phyloP scores from a whole-genome alignment of 2,329 filamentous ascomycete species.

The Fusarium sp. region DNA sequence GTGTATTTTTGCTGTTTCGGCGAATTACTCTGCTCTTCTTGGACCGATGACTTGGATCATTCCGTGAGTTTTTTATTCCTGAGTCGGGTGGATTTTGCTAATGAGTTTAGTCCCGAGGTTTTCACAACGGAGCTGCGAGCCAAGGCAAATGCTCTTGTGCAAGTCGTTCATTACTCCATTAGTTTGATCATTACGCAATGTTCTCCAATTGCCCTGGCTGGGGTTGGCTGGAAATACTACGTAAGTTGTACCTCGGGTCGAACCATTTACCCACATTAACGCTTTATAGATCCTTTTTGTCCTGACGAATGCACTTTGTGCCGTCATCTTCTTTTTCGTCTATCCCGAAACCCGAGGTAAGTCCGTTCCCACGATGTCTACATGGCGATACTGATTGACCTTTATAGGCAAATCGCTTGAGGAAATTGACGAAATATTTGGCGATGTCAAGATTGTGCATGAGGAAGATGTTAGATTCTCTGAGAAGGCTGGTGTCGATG shows the following conservation, averaged over 20 bases:
- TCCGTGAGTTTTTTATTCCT: constrained; percentile 45
- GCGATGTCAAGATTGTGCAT: constrained; percentile 49
- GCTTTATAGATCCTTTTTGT: constrained; percentile 56
- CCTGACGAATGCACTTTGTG: constrained; percentile 52
- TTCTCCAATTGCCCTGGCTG: constrained; percentile 53
- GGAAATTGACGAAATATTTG: constrained; percentile 55
- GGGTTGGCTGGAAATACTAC: constrained; percentile 56
- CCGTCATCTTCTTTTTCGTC: constrained; percentile 49
- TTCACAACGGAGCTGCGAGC: constrained; percentile 55
- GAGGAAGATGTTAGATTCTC: constrained; percentile 39
- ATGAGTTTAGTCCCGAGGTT: constrained; percentile 49
- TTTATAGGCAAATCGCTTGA: constrained; percentile 53
- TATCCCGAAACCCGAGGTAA: constrained; percentile 54
- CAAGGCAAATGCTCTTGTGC: constrained; percentile 55
- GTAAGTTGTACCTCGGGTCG: constrained; percentile 38
- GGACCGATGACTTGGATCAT: constrained; percentile 58
- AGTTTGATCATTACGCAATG: constrained; percentile 55
- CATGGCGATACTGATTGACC: background rate
- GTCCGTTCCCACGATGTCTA: background rate
- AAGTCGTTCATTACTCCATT: constrained; percentile 56
- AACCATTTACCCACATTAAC: no score
- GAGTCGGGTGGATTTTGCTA: fast-evolving
- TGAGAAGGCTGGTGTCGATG: constrained; percentile 27
- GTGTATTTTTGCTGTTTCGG: constrained; percentile 51
- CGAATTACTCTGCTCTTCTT: constrained; percentile 53